Conservation (phyloP, 495 filamentous ascomycete species). For the Saxophila tyrrhenica region DNA sequence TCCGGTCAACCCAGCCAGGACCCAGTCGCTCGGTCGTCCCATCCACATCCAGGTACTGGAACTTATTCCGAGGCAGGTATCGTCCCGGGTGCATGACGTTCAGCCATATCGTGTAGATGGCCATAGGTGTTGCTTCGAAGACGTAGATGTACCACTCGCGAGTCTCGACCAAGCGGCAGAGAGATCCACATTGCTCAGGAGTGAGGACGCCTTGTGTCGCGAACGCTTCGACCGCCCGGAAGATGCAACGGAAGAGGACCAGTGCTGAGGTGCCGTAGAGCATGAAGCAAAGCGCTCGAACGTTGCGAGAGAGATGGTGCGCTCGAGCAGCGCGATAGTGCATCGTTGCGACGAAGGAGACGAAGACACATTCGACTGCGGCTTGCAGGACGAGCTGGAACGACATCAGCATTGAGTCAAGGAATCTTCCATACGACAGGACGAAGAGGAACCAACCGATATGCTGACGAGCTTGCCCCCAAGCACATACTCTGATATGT, state of each 20-base stretch:
- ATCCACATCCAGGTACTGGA: constrained; percentile 23
- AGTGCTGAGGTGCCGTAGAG: constrained; percentile 25
- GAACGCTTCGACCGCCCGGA: constrained; percentile 28
- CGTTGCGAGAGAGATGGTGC: constrained; percentile 42
- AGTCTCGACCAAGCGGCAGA: constrained; percentile 14
- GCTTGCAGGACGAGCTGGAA: constrained; percentile 30
- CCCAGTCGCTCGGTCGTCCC: constrained; percentile 25
- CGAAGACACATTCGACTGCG: constrained; percentile 28
- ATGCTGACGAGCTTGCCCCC: constrained; percentile 45
- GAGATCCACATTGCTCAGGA: constrained; percentile 6
- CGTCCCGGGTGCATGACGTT: constrained; percentile 27
- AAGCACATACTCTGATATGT: constrained; percentile 24
- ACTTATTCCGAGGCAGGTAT: constrained; percentile 21
- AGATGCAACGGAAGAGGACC: constrained; percentile 29
- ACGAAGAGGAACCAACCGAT: constrained; percentile 50
- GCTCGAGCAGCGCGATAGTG: constrained; percentile 41
- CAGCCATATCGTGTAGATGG: constrained; percentile 25
- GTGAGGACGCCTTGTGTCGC: constrained; percentile 15
- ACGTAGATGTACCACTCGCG: constrained; percentile 31
- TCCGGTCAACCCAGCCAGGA: constrained; percentile 27
- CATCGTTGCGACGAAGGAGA: constrained; percentile 29
- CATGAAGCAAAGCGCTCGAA: constrained; percentile 42
- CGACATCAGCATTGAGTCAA: constrained; percentile 28
- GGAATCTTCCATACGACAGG: too few relatives aligned
- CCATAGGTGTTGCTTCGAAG: constrained; percentile 32